Base-by-base conservation (phyloP, 2,329 filamentous ascomycete genomes). In the Aureobasidium sp. region DNA sequence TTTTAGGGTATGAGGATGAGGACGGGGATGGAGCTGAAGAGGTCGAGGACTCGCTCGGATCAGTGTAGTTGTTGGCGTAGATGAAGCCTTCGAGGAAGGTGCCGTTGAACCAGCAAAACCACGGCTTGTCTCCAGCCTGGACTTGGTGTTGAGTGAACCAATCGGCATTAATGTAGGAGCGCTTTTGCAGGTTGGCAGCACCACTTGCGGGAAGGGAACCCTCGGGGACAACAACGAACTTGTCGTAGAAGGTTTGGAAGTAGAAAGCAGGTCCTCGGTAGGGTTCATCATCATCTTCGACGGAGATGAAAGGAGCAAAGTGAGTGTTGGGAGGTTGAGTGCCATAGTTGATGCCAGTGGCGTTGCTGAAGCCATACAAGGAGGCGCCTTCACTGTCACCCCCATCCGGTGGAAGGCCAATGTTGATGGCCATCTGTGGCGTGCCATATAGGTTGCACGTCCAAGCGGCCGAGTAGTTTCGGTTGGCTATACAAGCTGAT, bases 61-160 rank as follows among this genome's bases (percentile, higher is more conserved):
- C 21, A 33, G 53, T 57, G 27, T 37, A 61, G 50, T 59, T 61
- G 33, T 63, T 51, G 47, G 82, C 75, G 67, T 87, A 89, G 49
- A 89, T 79, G 70, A 87, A 88, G 38, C 82, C 81, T 69, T 88
- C 85, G 53, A 88, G 76, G 57, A 84, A 77, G 0, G 85, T 88
- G 15, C 77, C 74, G 68, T 88, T 88, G 84, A 84, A 89, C 69
- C 81, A 82, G 70, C 85, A 89, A 67, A 84, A 86, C 85, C 85
- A 89, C 2, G 85, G 84, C 61, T 78, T 78, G 37, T 87, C 82
- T 9, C 82, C 82, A n/a, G 78, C 76, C 60, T 74, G 69, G 60
- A 78, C 74, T 54, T 75, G 69, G 64, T 77, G 74, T 40, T 75
- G 75, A 61, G 74, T 21, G 63, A 64, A 57, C 69, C 67, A 64